Conservation (phyloP, 2,329 filamentous ascomycete species). For the Calonectria fujianensis region DNA sequence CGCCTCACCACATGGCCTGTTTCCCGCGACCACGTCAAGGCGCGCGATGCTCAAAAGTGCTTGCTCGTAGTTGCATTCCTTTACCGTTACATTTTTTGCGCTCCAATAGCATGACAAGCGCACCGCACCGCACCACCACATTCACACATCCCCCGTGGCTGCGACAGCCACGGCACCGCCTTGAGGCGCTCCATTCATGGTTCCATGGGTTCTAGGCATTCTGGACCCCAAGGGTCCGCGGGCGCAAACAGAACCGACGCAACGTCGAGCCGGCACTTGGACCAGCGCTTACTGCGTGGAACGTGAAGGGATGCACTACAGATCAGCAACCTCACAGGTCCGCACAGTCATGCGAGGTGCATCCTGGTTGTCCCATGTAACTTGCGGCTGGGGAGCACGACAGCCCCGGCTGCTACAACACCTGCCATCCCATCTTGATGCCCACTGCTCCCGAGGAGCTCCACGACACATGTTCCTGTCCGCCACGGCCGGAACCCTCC, state of each 20-base stretch:
- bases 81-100: conserved; percentile 36
- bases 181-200: conserved; percentile 15
- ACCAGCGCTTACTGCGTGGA: conserved; percentile 14
- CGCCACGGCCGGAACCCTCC: conserved; percentile 51
- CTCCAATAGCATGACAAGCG: conserved; percentile 35
- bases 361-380: conserved; percentile 17
- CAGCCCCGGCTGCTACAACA: conserved; percentile 18
- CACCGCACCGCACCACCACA: conserved; percentile 8
- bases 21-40: conserved; percentile 9
- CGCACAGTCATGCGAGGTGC: conserved; percentile 21
- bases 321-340: conserved; percentile 13
- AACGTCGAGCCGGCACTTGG: conserved; percentile 33
- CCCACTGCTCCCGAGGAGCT: background rate
- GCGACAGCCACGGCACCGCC: conserved; percentile 21
- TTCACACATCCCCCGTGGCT: conserved; percentile 9
- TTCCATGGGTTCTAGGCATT: conserved; percentile 13
- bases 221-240: conserved; percentile 21
- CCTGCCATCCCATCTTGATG: conserved; percentile 32
- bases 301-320: background rate
- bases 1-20: conserved; percentile 25
- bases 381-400: conserved; percentile 20
- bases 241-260: conserved; percentile 27
- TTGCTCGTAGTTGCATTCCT: conserved; percentile 3
- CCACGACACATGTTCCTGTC: conserved; percentile 41
- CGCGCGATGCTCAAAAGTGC: conserved; percentile 11